These are phyloP conservation scores for Globisporangium canariense DNA, from an alignment of 352 stramenopile genomes.

Conservation along the genomic window DNA sequence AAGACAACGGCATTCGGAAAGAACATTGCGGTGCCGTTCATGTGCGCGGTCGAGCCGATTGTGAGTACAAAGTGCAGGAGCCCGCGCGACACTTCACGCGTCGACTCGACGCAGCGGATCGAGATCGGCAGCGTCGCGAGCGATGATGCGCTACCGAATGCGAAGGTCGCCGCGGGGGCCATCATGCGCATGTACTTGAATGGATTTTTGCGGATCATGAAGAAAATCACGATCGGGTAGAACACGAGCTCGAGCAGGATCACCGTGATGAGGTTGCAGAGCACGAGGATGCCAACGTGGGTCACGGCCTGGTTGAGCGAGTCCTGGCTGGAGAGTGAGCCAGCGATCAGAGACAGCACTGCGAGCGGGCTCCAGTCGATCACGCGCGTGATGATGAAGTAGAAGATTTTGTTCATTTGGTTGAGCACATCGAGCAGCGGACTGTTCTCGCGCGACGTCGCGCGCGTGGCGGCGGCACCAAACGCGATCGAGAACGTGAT, in stretches of 20 bases:
- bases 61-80: conserved; percentile 70
- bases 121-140: conserved; percentile 64
- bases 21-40: conserved; percentile 76
- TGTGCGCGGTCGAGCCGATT: conserved; percentile 67
- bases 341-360: conserved; percentile 67
- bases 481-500: conserved; percentile 66
- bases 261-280: conserved; percentile 44
- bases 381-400: conserved; percentile 55
- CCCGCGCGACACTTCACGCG: conserved; percentile 49
- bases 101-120: conserved; percentile 60
- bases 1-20: conserved; percentile 70
- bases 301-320: conserved; percentile 38
- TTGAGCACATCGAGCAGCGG: conserved; percentile 53
- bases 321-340: conserved; percentile 48
- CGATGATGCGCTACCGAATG: conserved; percentile 62
- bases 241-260: conserved; percentile 55
- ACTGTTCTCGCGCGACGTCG: conserved; percentile 48
- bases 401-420: conserved; percentile 75
- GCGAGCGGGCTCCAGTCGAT: conserved; percentile 65
- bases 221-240: conserved; percentile 48
- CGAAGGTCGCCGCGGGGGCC: conserved; percentile 60
- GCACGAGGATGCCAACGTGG: conserved; percentile 55
- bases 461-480: conserved; percentile 47
- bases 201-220: conserved; percentile 43
- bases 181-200: conserved; percentile 62